phyloP scores from a whole-genome alignment of 805 yeast genomes.

The Saturnispora bothae region DNA sequence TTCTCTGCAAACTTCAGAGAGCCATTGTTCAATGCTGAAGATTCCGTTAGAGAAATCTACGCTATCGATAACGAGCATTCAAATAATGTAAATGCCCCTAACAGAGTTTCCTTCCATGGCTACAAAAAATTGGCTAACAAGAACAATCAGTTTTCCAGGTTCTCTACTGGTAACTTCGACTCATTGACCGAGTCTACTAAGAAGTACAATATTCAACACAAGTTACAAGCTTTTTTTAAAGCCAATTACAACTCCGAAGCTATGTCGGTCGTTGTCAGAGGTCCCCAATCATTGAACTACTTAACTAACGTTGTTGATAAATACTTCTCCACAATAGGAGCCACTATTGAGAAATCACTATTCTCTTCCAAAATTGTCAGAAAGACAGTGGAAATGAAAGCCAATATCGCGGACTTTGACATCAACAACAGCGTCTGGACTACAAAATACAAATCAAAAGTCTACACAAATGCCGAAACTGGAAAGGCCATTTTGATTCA shows the following conservation, averaged over 20 bases:
- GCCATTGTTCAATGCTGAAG: conserved; percentile 38
- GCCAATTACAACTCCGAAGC: conserved; percentile 35
- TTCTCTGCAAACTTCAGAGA: conserved; percentile 41
- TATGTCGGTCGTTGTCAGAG: conserved; percentile 49
- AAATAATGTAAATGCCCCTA: conserved; percentile 34
- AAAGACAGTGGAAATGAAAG: neutral
- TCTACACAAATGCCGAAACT: conserved; percentile 17
- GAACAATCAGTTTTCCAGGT: conserved; percentile 45
- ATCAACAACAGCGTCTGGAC: conserved; percentile 16
- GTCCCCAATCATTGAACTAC: conserved; percentile 54
- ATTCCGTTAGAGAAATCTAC: conserved; percentile 40
- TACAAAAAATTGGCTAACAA: conserved; percentile 37
- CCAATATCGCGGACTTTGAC: conserved; percentile 1
- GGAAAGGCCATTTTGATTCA: conserved; percentile 34
- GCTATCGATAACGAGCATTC: conserved; percentile 61
- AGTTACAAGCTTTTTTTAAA: conserved; percentile 31
- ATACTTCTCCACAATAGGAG: conserved; percentile 31
- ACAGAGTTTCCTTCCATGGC: conserved; percentile 50
- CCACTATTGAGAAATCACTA: neutral
- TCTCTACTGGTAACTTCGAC: conserved; percentile 53
- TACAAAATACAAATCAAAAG: conserved; percentile 13
- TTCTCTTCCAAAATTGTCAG: neutral
- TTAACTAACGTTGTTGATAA: conserved; percentile 41
- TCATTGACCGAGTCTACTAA: conserved; percentile 33
- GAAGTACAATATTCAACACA: conserved; percentile 27